Conservation (phyloP, 2,329 filamentous ascomycete genomes). For the Arthrobotrys sphaeroides region DNA sequence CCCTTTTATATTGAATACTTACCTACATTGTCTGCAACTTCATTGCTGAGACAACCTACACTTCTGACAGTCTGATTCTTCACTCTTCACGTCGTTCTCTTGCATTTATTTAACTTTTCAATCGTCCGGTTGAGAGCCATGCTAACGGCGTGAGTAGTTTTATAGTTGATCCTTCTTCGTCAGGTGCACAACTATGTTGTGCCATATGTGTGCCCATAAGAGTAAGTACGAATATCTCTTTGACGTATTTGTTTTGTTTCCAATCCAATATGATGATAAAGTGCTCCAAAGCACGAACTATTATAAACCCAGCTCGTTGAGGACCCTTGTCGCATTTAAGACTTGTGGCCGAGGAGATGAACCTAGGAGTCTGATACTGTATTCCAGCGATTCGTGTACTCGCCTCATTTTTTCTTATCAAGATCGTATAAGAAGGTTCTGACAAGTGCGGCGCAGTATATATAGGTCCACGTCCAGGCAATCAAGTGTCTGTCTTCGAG, state of each 20-base stretch:
- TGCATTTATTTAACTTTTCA: slow-evolving; percentile 1
- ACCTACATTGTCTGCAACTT: slow-evolving; percentile 54
- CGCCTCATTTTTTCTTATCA: background rate
- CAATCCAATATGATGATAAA: slow-evolving; percentile 48
- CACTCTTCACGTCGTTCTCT: background rate
- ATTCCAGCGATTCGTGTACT: background rate
- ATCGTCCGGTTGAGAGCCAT: background rate
- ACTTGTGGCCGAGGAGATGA: slow-evolving; percentile 53
- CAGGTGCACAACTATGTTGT: background rate
- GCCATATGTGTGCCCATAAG: background rate
- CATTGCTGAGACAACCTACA: slow-evolving; percentile 51
- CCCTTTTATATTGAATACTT: slow-evolving; percentile 51
- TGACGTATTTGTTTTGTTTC: background rate
- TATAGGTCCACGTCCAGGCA: background rate
- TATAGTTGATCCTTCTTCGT: background rate
- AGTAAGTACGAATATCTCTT: slow-evolving; percentile 25
- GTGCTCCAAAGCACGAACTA: slow-evolving; percentile 51
- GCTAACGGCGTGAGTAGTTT: slow-evolving; percentile 24
- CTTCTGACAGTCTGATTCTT: slow-evolving; percentile 55
- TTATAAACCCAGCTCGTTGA: slow-evolving; percentile 55
- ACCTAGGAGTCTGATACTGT: slow-evolving; percentile 47
- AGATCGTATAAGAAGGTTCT: background rate
- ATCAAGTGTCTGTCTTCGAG: background rate
- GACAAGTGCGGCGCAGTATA: slow-evolving; percentile 1
- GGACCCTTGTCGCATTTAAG: slow-evolving; percentile 49